Percentiles rank a stretch among this genome's conserved stretches.
These are phyloP conservation scores for Nowakowskiella sp. DNA, from an alignment of 192 early-diverging fungal species.

Conservation along the genomic window DNA sequence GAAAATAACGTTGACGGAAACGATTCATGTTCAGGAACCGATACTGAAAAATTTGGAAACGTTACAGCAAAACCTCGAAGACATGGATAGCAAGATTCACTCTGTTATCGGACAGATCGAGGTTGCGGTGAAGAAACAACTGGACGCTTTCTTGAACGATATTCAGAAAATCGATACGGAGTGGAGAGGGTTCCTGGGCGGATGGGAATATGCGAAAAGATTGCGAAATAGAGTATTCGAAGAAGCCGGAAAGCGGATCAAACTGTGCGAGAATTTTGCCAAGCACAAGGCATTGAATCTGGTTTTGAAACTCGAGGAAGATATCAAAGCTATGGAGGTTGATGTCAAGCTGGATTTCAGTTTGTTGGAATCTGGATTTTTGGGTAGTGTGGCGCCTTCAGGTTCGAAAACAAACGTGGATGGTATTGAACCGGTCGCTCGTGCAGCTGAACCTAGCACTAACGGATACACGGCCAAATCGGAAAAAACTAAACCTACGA, in stretches of 20 bases:
- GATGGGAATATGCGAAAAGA: conserved; percentile 82
- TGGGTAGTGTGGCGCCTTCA: conserved; percentile 2
- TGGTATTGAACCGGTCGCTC: too few species aligned
- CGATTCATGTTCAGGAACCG: conserved; percentile 65
- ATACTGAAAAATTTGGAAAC: conserved; percentile 68
- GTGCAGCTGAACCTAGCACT: conserved; percentile 4
- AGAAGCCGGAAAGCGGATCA: conserved; percentile 28
- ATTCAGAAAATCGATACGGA: conserved; percentile 61
- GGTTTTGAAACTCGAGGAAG: conserved; percentile 30
- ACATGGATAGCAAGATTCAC: conserved; percentile 39
- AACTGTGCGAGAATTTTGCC: conserved; percentile 35
- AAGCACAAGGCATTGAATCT: conserved; percentile 22
- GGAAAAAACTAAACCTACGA: conserved; percentile 8
- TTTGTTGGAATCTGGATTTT: conserved; percentile 20
- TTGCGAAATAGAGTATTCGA: conserved; percentile 45
- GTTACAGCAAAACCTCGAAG: conserved; percentile 53
- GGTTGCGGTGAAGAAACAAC: conserved; percentile 19
- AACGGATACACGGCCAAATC: conserved; percentile 4
- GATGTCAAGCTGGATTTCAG: conserved; percentile 21
- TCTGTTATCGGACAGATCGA: conserved; percentile 24
- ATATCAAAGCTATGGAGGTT: conserved; percentile 25
- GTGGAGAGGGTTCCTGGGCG: conserved; percentile 72
- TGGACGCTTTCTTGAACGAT: conserved; percentile 49
- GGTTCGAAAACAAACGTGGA: not conserved
- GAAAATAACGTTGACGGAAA: conserved; percentile 48